phyloP scores from a whole-genome alignment of 495 filamentous ascomycete species.

The Penicillium canescens region DNA sequence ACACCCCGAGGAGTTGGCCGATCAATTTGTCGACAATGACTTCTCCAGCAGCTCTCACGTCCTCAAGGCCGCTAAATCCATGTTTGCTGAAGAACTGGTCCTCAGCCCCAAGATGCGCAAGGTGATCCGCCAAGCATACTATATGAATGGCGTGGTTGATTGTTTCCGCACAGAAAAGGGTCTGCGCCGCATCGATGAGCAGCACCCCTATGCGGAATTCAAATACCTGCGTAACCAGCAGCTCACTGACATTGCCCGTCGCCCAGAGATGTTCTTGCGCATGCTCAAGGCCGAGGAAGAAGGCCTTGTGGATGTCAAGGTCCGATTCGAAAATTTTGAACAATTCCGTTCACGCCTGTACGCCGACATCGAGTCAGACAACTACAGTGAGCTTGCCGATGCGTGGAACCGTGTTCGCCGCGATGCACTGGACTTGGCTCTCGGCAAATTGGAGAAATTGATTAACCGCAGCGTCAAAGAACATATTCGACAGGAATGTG shows the following conservation, averaged over 20 bases:
- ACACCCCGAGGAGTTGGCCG: conserved; percentile 83
- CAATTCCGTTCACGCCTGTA: conserved; percentile 73
- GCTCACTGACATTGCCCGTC: conserved; percentile 72
- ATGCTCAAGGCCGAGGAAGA: conserved; percentile 98
- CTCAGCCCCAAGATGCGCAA: conserved; percentile 89
- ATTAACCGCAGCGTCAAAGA: conserved; percentile 92
- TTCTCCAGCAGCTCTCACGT: conserved; percentile 77
- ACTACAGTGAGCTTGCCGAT: conserved; percentile 91
- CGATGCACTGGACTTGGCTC: conserved; percentile 79
- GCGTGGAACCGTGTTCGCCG: conserved; percentile 87
- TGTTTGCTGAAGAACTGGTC: conserved; percentile 90
- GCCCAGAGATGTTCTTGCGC: conserved; percentile 84
- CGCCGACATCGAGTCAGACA: conserved; percentile 85
- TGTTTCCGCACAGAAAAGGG: conserved; percentile 93
- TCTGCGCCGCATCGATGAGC: conserved; percentile 88
- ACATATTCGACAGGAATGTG: conserved; percentile 84
- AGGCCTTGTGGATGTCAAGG: conserved; percentile 79
- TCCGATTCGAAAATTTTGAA: conserved; percentile 72
- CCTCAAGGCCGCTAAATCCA: conserved; percentile 72
- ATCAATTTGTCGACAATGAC: conserved; percentile 68
- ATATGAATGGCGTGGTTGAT: conserved; percentile 76
- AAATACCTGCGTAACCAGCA: conserved; percentile 92
- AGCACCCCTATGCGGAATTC: conserved; percentile 95
- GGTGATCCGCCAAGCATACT: conserved; percentile 77
- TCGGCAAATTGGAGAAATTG: conserved; percentile 76